Conservation (phyloP, 495 filamentous ascomycete species). For the Penicillium chermesinum region DNA sequence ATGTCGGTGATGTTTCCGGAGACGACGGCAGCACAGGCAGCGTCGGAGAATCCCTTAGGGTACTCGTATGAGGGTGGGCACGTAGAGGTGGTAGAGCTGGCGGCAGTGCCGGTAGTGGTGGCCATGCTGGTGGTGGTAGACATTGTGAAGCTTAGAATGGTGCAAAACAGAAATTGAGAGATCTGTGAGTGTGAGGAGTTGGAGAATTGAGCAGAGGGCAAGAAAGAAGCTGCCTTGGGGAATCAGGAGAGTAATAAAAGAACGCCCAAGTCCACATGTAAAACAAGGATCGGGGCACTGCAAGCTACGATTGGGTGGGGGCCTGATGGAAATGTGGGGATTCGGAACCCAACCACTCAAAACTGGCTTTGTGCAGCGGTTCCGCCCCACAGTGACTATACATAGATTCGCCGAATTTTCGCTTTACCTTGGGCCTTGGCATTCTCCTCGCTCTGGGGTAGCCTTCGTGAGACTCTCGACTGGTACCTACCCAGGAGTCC, state of each 20-base stretch:
- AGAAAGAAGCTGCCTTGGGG: background rate
- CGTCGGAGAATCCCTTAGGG: constrained; percentile 31
- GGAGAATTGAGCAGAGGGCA: background rate
- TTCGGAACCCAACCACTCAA: background rate
- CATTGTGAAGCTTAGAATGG: constrained; percentile 18
- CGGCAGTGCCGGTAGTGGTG: constrained; percentile 22
- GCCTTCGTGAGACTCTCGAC: too few relatives aligned
- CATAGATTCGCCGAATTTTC: background rate
- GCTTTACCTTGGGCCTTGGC: background rate
- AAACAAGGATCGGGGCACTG: background rate
- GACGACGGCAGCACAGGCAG: constrained; percentile 37
- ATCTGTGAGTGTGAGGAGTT: background rate
- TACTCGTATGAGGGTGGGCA: constrained; percentile 23
- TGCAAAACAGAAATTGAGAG: background rate
- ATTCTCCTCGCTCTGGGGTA: background rate
- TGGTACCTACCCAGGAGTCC: too few relatives aligned
- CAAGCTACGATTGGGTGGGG: background rate
- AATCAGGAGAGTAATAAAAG: background rate
- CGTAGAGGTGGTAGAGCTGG: constrained; percentile 21
- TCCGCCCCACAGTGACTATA: background rate
- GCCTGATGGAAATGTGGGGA: background rate
- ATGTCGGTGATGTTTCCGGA: constrained; percentile 34
- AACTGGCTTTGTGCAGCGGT: background rate
- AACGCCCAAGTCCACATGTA: constrained; percentile 1
- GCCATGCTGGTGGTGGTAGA: constrained; percentile 18